These are phyloP conservation scores for Terfezia claveryi DNA, from an alignment of 495 filamentous ascomycete genomes.

Conservation along the genomic window DNA sequence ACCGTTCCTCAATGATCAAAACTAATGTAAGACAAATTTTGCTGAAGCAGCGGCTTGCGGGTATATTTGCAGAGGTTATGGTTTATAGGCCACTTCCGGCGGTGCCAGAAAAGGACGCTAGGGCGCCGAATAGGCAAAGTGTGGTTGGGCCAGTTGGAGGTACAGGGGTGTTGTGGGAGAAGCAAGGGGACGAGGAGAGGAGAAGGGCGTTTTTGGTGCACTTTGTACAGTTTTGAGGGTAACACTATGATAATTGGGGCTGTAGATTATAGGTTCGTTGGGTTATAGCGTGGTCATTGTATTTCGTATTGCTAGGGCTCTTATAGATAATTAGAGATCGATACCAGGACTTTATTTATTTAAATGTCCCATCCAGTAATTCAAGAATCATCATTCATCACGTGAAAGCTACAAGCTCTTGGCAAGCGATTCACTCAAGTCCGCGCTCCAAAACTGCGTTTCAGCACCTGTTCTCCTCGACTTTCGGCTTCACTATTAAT, in stretches of 20 bases:
- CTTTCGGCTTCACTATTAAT: too few relatives aligned
- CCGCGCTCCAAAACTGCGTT: too few relatives aligned
- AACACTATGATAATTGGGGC: too few relatives aligned
- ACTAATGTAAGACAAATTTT: slow-evolving; percentile 20
- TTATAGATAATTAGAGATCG: too few relatives aligned
- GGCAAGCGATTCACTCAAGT: too few relatives aligned
- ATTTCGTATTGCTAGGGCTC: not conserved
- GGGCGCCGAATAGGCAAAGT: not conserved
- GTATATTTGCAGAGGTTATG: slow-evolving; percentile 27
- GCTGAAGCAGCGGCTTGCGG: slow-evolving; percentile 26
- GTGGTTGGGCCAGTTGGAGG: not conserved
- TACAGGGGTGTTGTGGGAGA: slow-evolving; percentile 2
- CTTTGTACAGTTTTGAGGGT: not conserved
- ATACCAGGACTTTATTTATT: too few relatives aligned
- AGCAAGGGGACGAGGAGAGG: slow-evolving; percentile 26
- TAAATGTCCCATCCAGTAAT: too few relatives aligned
- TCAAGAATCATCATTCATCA: too few relatives aligned
- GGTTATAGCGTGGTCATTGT: not conserved
- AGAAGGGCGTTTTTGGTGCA: slow-evolving; percentile 22
- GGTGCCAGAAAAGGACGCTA: not conserved
- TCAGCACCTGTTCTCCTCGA: too few relatives aligned
- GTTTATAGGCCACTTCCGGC: slow-evolving; percentile 15
- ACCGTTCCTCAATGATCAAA: slow-evolving; percentile 19
- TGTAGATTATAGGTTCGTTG: not conserved
- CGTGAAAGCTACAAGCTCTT: too few relatives aligned